These are phyloP conservation scores for Ogataea pilisensis DNA, from an alignment of 805 yeast species.

Conservation along the genomic window DNA sequence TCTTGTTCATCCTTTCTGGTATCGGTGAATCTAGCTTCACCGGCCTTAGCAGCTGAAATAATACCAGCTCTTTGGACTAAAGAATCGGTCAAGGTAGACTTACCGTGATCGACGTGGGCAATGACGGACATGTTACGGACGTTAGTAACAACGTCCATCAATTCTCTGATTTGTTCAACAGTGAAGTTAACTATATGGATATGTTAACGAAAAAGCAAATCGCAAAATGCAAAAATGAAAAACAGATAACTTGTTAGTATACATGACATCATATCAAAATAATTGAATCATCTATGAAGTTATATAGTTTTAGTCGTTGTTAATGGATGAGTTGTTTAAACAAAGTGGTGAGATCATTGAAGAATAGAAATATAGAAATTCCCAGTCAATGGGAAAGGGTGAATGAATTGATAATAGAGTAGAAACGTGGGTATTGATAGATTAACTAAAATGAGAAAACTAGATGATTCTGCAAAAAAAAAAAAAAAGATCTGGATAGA, in stretches of 20 bases:
- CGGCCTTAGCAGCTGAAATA: constrained; percentile 99
- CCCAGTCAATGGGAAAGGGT: neutral
- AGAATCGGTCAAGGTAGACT: constrained; percentile 98
- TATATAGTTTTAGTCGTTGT: no score
- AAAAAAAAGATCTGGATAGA: no score
- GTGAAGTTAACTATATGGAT: constrained; percentile 46
- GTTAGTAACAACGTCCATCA: constrained; percentile 99
- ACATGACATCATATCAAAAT: no score
- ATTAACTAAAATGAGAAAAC: no score
- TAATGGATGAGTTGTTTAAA: no score
- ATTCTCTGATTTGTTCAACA: constrained; percentile 91
- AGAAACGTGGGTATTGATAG: no score
- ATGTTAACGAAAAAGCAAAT: neutral
- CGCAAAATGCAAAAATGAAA: neutral
- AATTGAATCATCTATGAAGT: no score
- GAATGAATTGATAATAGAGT: neutral
- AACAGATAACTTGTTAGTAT: neutral
- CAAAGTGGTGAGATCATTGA: no score
- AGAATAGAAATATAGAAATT: no score
- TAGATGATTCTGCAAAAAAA: no score
- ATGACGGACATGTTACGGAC: constrained; percentile 99
- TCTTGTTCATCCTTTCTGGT: constrained; percentile 99
- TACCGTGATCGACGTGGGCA: constrained; percentile 99
- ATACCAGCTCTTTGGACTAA: constrained; percentile 99
- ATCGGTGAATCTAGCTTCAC: constrained; percentile 99